phyloP scores from a whole-genome alignment of 441 rosid genomes.

The Breynia disticha region DNA sequence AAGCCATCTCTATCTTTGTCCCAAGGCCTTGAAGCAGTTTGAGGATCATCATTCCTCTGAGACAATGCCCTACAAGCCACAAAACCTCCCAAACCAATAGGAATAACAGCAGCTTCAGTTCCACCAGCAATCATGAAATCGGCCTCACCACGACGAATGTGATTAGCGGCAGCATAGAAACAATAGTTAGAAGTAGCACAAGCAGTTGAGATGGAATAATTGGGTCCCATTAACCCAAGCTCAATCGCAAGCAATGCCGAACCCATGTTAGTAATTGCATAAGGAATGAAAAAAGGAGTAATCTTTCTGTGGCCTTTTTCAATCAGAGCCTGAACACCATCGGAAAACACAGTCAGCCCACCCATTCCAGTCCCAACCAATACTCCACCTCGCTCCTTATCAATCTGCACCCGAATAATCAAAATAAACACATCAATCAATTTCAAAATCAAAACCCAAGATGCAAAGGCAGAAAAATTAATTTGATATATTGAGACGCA shows the following conservation, averaged over 20 bases:
- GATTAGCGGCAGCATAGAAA: constrained; percentile 95
- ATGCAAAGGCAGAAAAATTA: no score
- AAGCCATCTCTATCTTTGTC: constrained; percentile 90
- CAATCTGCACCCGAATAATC: constrained; percentile 38
- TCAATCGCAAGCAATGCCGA: constrained; percentile 90
- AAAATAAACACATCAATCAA: neutral
- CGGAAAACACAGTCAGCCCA: constrained; percentile 81
- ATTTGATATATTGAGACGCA: no score
- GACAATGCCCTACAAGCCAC: constrained; percentile 97
- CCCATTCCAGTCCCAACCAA: constrained; percentile 99
- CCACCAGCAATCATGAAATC: constrained; percentile 98
- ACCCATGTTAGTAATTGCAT: constrained; percentile 90
- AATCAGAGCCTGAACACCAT: constrained; percentile 68
- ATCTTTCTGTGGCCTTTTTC: constrained; percentile 85
- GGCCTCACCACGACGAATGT: constrained; percentile 95
- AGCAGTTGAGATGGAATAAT: constrained; percentile 93
- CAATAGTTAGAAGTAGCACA: constrained; percentile 97
- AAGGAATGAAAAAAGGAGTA: constrained; percentile 88
- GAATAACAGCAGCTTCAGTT: constrained; percentile 93
- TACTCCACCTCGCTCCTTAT: constrained; percentile 72
- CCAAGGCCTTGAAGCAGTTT: constrained; percentile 97
- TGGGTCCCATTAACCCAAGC: constrained; percentile 95
- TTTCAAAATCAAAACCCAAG: neutral
- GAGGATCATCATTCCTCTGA: constrained; percentile 92
- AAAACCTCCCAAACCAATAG: constrained; percentile 92